These are phyloP conservation scores for Sugiyamaella sp. DNA, from an alignment of 1,139 yeast species.

Conservation along the genomic window DNA sequence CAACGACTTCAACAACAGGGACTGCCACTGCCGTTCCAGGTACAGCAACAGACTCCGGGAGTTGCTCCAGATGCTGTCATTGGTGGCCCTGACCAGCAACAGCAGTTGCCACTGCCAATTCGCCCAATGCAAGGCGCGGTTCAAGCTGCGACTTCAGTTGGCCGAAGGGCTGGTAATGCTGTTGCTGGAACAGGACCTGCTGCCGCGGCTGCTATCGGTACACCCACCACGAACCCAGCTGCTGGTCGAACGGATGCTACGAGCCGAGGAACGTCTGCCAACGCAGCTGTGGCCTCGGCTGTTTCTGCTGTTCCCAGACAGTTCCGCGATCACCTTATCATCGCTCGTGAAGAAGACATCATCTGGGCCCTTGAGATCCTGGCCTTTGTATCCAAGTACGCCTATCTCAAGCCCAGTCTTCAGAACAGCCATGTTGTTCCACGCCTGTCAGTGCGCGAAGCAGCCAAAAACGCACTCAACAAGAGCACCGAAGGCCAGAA, in stretches of 20 bases:
- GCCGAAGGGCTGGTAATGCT: not conserved
- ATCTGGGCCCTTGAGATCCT: constrained; percentile 90
- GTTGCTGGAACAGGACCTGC: constrained; percentile 6
- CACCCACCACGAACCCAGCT: not conserved
- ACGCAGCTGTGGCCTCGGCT: constrained; percentile 17
- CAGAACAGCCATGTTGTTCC: constrained; percentile 71
- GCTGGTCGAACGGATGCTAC: constrained; percentile 8
- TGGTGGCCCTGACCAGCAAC: not conserved
- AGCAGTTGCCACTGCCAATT: constrained; percentile 16
- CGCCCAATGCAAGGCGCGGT: constrained; percentile 20
- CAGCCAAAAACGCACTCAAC: constrained; percentile 30
- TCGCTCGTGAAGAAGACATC: constrained; percentile 91
- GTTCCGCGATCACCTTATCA: constrained; percentile 73
- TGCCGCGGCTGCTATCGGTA: not conserved
- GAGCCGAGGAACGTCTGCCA: constrained; percentile 10
- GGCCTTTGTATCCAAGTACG: constrained; percentile 91
- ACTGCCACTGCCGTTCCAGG: constrained; percentile 8
- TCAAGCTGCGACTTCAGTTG: constrained; percentile 21
- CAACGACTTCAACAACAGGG: constrained; percentile 13
- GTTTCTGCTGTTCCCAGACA: constrained; percentile 45
- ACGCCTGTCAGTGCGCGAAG: constrained; percentile 42
- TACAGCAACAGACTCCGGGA: not conserved
- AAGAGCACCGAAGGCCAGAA: not conserved
- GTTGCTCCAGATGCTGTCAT: not conserved
- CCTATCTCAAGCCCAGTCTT: constrained; percentile 70